Base-by-base conservation (phyloP, 1,139 yeast genomes). In the Saccharomycopsis crataegensis region DNA sequence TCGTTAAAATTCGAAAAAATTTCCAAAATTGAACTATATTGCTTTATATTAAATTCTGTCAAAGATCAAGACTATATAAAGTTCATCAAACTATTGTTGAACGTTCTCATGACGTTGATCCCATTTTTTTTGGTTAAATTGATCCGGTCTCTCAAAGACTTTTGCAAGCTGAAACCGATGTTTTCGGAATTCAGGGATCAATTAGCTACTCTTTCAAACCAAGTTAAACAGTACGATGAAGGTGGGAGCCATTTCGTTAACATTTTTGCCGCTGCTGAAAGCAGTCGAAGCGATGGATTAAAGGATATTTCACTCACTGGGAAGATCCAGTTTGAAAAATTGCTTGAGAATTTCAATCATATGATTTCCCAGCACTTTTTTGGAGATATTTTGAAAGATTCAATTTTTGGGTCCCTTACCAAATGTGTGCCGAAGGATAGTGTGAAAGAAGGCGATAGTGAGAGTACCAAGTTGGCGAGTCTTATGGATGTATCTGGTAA, bases 251-350 rank as follows among this genome's bases (percentile, higher is more conserved):
- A 8, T 16, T 52, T 32, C 28, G 11, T 32, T 42, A 48, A 51
- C 6, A 33, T 46, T 12, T 7, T 7, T 40, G 36, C 11, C 11
- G 28, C 14, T 14, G 52, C n/a, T 6, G 46, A 44, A 5, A 42
- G 46, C 49, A 17, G 5, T 17, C 55, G 43, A 41, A 57, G n/a
- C 42, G 56, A 52, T 47, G 54, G 56, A 6, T 37, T 52, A 8
- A 49, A 43, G 38, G 33, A 49, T 14, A 22, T 54, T n/a, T 12
- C 50, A 6, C 41, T 62, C 40, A 60, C 59, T 32, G 59, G 53
- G 32, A 62, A 61, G 38, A 62, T 64, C 44, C 63, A 62, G 43
- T 49, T 57, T 12, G 56, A 63, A 16, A 61, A 62, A 43, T 17
- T 57, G 7, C 43, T 46, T 17, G 50, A 52, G 28, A 41, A 37